Evolutionary conservation across 805 yeast genomes (phyloP), one percentile per base, ranked within the genome.

Genomic region (Blastobotrys americana): DNA sequence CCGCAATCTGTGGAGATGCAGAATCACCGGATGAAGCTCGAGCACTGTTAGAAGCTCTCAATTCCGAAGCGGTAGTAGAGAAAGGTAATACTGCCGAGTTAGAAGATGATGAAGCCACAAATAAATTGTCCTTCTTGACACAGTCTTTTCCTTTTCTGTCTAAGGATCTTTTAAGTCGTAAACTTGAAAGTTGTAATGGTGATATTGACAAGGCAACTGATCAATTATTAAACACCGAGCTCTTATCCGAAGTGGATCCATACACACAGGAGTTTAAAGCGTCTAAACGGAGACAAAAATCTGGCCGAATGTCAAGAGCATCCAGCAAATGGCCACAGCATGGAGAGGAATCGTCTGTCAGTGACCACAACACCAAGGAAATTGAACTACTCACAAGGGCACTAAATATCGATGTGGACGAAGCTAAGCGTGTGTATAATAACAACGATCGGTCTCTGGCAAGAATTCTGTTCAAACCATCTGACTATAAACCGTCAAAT

Each of bases 121-220:
- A 45, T n/a, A 19, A 25, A 17, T 47, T 19, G 18, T 19, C 37
- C 39, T 49, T 49, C 39, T 46, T 53, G 20, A 25, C 25, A 21
- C 47, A 51, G 44, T 51, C 51, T 18, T 53, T 53, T 42, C 56
- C 56, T 8, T 39, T 42, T 9, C 34, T 49, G 17, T 42, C 55
- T 5, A 13, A 19, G 13, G 41, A 46, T 3, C n/a, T 27, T 1
- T 20, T 53, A 8, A 33, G 41, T 16, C 46, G 28, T 13, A 49
- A 49, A 23, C 46, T 49, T 18, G 39, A 38, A 19, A 20, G 31
- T 6, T 37, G 43, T 38, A 23, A 45, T n/a, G 52, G 53, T 5
- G 51, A 53, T 17, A 22, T 51, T n/a, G 48, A 17, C 25, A 36
- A 20, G n/a, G 48, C 50, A 3, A 47, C 49, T 1, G 55, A 53